Percentiles rank a stretch among this genome's conserved stretches.
Conservation (phyloP, 2,329 filamentous ascomycete genomes). For the Sporothrix schenckii region DNA sequence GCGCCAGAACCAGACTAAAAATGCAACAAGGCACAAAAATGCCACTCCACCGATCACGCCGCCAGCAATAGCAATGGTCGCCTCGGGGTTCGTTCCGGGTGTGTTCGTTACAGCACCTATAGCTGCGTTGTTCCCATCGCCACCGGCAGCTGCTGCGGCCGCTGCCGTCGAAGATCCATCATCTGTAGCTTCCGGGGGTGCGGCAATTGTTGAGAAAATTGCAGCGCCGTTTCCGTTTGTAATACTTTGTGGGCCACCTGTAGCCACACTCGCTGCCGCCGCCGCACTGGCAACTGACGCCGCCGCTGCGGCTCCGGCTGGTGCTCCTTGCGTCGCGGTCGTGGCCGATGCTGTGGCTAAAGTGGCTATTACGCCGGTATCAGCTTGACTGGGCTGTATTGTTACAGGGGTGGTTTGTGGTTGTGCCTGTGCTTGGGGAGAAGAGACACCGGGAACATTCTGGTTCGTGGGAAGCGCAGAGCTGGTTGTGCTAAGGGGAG, state of each 20-base stretch:
- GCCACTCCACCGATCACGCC: slow-evolving; percentile 56
- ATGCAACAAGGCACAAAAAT: slow-evolving; percentile 50
- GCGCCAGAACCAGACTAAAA: slow-evolving; percentile 57
- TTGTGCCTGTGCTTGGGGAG: slow-evolving; percentile 31
- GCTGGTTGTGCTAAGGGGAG: slow-evolving; percentile 14
- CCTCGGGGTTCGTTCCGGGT: slow-evolving; percentile 40
- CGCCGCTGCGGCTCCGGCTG: slow-evolving; percentile 7
- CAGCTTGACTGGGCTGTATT: slow-evolving; percentile 45
- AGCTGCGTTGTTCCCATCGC: slow-evolving; percentile 32
- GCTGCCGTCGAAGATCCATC: slow-evolving; percentile 29
- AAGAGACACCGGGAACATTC: not conserved
- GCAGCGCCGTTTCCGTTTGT: slow-evolving; percentile 29
- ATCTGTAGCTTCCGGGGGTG: slow-evolving; percentile 31
- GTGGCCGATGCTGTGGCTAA: slow-evolving; percentile 35
- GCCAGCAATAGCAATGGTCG: slow-evolving; percentile 53
- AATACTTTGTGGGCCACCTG: slow-evolving; percentile 7
- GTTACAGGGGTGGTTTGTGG: slow-evolving; percentile 33
- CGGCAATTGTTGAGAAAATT: slow-evolving; percentile 34
- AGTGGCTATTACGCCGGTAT: slow-evolving; percentile 42
- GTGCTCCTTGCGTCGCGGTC: not conserved
- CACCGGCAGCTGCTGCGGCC: slow-evolving; percentile 1
- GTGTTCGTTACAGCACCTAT: slow-evolving; percentile 35
- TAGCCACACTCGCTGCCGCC: not conserved
- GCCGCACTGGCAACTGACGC: not conserved
- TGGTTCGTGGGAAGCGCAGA: slow-evolving; percentile 3